Evolutionary conservation across 352 stramenopile species (phyloP), one percentile per base, ranked within the genome.

Genomic region (Pythium coloratum): DNA sequence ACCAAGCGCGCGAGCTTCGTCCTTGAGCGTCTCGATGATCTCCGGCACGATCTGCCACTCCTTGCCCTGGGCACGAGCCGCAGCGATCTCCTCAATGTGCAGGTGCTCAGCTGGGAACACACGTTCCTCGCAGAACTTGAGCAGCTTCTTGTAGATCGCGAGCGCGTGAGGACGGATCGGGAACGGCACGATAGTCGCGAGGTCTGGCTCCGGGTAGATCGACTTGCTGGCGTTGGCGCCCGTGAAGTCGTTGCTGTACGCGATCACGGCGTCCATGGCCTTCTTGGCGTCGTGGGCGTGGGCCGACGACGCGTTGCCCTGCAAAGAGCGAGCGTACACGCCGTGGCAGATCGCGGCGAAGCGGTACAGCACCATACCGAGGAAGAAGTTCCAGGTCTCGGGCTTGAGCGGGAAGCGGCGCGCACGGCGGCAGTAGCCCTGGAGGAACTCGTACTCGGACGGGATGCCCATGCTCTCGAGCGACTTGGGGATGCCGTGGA

Each of bases 51-150:
- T 63, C 26, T 85, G 77, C 93, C 93, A 98, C 18, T 78, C 71
- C 20, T 82, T 74, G 14, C 80, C 80, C n/a, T 75, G 70, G 1
- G 80, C 70, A 4, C 81, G 76, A 20, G 82, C 77, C 14, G 84
- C 76, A 6, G 70, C 80, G 60, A 90, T 69, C 50, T 98, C 81
- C 38, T 84, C 66, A 18, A 97, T 59, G 64, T 96, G 96, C 30
- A 97, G 64, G 32, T 82, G 46, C 75, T 98, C 95, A n/a, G 91
- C 82, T 2, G 94, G 94, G 67, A 97, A 97, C 55, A 96, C 96
- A 18, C 93, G 81, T 20, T 87, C 72, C 46, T 97, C 78, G 13
- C 96, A 94, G 71, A 98, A 98, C 50, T 73, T 74, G 42, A 91
- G 69, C 38, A 98, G 62, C 46, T 95, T 95, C 51, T 85, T 78